Evolutionary conservation across 2,329 filamentous ascomycete species (phyloP), one percentile per base, ranked within the genome.

Genomic region (Spiromastix sp.): DNA sequence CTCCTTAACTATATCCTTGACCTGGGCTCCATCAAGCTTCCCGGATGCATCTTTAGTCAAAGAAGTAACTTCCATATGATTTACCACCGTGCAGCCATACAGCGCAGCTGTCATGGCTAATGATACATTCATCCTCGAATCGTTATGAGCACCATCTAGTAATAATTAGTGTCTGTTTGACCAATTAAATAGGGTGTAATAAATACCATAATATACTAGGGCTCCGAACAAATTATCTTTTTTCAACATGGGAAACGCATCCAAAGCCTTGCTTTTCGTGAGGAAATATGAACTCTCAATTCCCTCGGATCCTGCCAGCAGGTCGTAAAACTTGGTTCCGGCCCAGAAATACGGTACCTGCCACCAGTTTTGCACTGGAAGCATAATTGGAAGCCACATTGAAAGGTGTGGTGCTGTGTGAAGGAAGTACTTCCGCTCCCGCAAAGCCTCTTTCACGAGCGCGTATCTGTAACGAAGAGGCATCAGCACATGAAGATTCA

Each of bases 111-210:
- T 85, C 74, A 84, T 79, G 15, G 79, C 80, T 38, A 85, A 66
- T 7, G 80, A 83, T 13, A 84, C 77, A 50, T 85, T 85, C 81
- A 85, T 85, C 32, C 81, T 72, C 11, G 81, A 84, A 56, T 85
- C 81, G 52, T 85, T 85, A 59, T 85, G 81, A 28, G 79, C 79
- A 45, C 81, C 81, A 57, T 85, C 27, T 24, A 24, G 7, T 24
- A 7, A 24, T 7, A 7, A 24, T 24, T 24, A 24, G 21, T n/a
- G n/a, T 30, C 11, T 7, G n/a, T 24, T 7, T 31, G 19, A 4
- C 12, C n/a, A 7, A n/a, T 7, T 7, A 24, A n/a, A n/a, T 7
- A 24, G 7, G 7, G n/a, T 7, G 21, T 24, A 7, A 24, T 24
- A 24, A n/a, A 7, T 24, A 24, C 21, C 81, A 52, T 85, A 85